Conservation (phyloP, 2,329 filamentous ascomycete genomes). For the Ceratocystis alfenasii region DNA sequence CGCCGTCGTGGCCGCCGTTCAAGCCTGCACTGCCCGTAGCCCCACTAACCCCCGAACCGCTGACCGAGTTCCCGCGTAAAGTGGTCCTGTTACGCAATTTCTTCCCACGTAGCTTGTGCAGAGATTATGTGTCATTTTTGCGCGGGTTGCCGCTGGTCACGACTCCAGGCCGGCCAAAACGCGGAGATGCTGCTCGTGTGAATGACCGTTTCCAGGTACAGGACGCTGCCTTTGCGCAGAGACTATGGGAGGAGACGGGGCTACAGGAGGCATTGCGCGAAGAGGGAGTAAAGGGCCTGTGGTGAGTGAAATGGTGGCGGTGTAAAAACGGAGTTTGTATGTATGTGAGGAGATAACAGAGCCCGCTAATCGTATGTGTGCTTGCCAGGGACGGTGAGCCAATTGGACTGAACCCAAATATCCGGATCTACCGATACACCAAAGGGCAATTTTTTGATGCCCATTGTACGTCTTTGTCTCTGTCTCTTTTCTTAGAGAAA, state of each 20-base stretch:
- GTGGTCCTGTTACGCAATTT: slow-evolving; percentile 63
- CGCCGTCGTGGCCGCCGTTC: slow-evolving; percentile 57
- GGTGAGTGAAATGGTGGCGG: slow-evolving; percentile 30
- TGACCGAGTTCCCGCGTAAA: slow-evolving; percentile 42
- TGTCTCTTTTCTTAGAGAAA: slow-evolving; percentile 24
- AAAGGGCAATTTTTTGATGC: slow-evolving; percentile 84
- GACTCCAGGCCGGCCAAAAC: slow-evolving; percentile 66
- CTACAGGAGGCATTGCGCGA: slow-evolving; percentile 49
- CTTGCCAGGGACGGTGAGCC: slow-evolving; percentile 64
- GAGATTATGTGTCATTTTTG: slow-evolving; percentile 63
- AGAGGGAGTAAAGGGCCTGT: slow-evolving; percentile 32
- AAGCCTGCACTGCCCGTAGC: slow-evolving; percentile 54
- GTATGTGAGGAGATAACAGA: not conserved
- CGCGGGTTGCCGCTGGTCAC: slow-evolving; percentile 57
- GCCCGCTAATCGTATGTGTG: not conserved
- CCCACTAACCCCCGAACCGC: slow-evolving; percentile 48
- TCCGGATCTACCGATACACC: slow-evolving; percentile 76
- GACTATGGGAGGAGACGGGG: slow-evolving; percentile 66
- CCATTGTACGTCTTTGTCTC: slow-evolving; percentile 53
- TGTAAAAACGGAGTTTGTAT: not conserved
- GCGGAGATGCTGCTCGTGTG: slow-evolving; percentile 68
- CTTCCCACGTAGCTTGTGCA: slow-evolving; percentile 63
- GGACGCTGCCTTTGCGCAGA: slow-evolving; percentile 60
- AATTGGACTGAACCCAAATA: slow-evolving; percentile 77
- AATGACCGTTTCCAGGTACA: slow-evolving; percentile 83